These are phyloP conservation scores for Fusarium algeriense DNA, from an alignment of 2,329 filamentous ascomycete genomes.

Conservation along the genomic window DNA sequence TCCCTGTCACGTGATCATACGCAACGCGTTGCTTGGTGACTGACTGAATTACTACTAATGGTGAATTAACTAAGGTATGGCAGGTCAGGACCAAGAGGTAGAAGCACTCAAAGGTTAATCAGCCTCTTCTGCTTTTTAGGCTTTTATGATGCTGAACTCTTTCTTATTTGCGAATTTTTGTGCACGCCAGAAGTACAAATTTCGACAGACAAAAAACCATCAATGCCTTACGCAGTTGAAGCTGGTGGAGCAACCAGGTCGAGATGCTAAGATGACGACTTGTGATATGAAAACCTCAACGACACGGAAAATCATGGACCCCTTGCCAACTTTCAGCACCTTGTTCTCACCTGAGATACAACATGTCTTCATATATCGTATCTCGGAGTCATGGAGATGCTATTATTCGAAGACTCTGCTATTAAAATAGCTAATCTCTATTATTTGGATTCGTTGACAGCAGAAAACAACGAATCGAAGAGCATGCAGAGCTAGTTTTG, in stretches of 20 bases:
- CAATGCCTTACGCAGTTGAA: constrained; percentile 3
- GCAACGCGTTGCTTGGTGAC: constrained; percentile 42
- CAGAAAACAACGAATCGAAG: background rate
- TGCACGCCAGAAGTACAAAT: background rate
- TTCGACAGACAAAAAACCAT: background rate
- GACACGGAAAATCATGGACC: background rate
- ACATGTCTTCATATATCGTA: too few species aligned
- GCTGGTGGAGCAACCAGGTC: constrained; percentile 40
- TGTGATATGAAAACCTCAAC: background rate
- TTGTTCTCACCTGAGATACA: background rate
- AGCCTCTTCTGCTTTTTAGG: background rate
- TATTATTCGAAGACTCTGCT: background rate
- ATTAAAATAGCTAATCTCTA: background rate
- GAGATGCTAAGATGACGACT: background rate
- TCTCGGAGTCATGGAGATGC: background rate
- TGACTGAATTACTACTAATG: constrained; percentile 34
- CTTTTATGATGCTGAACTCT: rapidly evolving
- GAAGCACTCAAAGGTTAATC: background rate
- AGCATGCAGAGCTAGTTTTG: background rate
- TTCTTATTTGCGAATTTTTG: background rate
- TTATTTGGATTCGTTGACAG: background rate
- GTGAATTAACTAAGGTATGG: background rate
- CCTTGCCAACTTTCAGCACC: background rate
- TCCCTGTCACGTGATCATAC: constrained; percentile 52
- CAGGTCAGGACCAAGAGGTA: background rate